These are phyloP conservation scores for Spiromastix sp. DNA, from an alignment of 2,329 filamentous ascomycete genomes.

Conservation along the genomic window DNA sequence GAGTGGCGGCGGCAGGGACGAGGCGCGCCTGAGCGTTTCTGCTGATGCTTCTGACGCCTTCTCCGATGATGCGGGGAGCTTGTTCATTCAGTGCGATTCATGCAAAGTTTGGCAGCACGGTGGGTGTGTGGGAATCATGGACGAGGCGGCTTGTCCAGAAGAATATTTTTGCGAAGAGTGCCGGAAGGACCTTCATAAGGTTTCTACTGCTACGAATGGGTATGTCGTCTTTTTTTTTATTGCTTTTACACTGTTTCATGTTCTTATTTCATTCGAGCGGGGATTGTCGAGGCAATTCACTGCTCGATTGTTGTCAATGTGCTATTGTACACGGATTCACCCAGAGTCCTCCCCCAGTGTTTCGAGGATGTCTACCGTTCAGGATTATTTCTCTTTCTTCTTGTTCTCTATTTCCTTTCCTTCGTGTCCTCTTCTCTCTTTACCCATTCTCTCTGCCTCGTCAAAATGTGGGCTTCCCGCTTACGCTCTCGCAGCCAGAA, in stretches of 20 bases:
- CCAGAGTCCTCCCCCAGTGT: no score
- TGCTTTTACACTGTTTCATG: no score
- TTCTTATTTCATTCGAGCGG: not conserved
- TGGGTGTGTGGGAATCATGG: constrained; percentile 93
- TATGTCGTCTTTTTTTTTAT: constrained; percentile 40
- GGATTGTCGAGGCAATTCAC: not conserved
- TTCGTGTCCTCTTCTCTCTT: constrained; percentile 1
- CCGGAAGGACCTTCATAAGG: constrained; percentile 79
- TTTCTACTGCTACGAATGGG: constrained; percentile 74
- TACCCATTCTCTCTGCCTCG: not conserved
- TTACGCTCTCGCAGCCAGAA: constrained; percentile 41
- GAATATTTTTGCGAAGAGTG: constrained; percentile 98
- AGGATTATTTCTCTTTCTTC: no score
- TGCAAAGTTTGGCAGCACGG: constrained; percentile 99
- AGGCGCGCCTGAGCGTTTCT: constrained; percentile 48
- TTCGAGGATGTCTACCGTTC: no score
- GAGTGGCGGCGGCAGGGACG: constrained; percentile 44
- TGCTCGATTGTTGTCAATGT: not conserved
- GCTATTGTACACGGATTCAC: no score
- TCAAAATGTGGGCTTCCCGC: constrained; percentile 14
- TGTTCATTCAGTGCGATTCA: constrained; percentile 95
- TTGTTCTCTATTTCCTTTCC: constrained; percentile 1
- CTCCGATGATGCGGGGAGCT: constrained; percentile 77
- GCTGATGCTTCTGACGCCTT: constrained; percentile 50
- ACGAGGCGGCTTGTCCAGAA: constrained; percentile 82